Evolutionary conservation across 768 basidiomycete species (phyloP).

Genomic region (Boletus rex-veris): DNA sequence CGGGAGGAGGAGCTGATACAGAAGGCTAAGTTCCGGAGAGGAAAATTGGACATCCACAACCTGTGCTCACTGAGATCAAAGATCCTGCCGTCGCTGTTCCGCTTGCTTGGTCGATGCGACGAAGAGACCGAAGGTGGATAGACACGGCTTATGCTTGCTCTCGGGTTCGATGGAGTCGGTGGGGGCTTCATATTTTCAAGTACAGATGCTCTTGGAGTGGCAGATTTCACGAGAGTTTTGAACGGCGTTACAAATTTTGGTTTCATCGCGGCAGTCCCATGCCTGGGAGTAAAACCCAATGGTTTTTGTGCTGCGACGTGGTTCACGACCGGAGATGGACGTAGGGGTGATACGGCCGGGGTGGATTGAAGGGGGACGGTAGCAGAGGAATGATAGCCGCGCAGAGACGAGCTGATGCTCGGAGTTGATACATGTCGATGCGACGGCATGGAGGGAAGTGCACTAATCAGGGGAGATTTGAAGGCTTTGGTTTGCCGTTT

Average conservation of each 20-base stretch:
- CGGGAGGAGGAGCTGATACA: constrained; percentile 30
- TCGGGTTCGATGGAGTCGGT: background rate
- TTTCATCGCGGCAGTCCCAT: constrained; percentile 31
- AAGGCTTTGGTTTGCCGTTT: constrained; percentile 38
- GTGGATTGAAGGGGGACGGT: constrained; percentile 6
- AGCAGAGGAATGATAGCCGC: background rate
- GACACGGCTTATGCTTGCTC: constrained; percentile 7
- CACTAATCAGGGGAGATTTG: constrained; percentile 42
- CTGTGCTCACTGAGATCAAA: constrained; percentile 46
- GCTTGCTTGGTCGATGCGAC: constrained; percentile 6
- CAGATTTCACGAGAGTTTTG: constrained; percentile 49
- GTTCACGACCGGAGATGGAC: constrained; percentile 29
- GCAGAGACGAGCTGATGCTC: constrained; percentile 24
- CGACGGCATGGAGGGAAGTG: constrained; percentile 5
- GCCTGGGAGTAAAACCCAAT: constrained; percentile 23
- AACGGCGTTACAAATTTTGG: constrained; percentile 60
- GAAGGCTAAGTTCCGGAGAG: background rate
- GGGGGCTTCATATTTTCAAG: background rate
- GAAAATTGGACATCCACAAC: background rate
- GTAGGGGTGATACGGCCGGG: constrained; percentile 33
- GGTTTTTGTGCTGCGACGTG: constrained; percentile 14
- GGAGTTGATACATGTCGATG: constrained; percentile 27
- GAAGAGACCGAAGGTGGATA: constrained; percentile 24
- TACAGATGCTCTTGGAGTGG: constrained; percentile 21
- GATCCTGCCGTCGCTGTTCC: constrained; percentile 1